Evolutionary conservation across 176 grass and related monocot genomes (phyloP), one percentile per base, ranked within the genome.

Genomic region (Guadua angustifolia): DNA sequence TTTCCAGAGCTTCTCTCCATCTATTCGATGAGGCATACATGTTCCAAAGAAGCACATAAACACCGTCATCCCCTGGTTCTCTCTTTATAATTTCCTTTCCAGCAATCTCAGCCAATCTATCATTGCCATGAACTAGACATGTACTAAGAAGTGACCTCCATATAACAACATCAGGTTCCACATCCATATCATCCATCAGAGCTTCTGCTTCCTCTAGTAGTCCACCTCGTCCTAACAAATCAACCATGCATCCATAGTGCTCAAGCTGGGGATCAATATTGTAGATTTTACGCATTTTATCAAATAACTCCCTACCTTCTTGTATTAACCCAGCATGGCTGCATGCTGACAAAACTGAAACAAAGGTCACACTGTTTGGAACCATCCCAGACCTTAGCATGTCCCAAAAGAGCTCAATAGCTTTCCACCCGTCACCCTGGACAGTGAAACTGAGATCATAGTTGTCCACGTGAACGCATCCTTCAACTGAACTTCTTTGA

Each of bases 71-170:
- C 15, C 57, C 86, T 44, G 86, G 89, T 69, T 94, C 92, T 78
- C 26, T 86, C 59, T 65, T 84, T 17, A 91, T 87, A 71, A 94
- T 89, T 79, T 89, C 92, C 80, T 82, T 86, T 17, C 86, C 92
- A 43, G 92, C 89, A 79, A 87, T 76, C 86, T 89, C 89, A 79
- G 92, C 89, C 73, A 94, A 52, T 7, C 74, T 88, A 74, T 69
- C n/a, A 82, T 94, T 86, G n/a, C 80, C 52, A 51, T 78, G 92
- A 79, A 79, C 92, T 12, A 94, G 89, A 33, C 89, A 94, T 53
- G 92, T 71, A 89, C 81, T 89, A 39, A 94, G 86, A 75, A 94
- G 45, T 45, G 92, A 94, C 64, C 92, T 91, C 92, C 92, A 94
- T 39, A 94, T 91, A 71, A 94, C 84, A 71, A 65, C 39, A 75